Percentiles rank a stretch among this genome's conserved stretches.
Conservation (phyloP, 2,329 filamentous ascomycete genomes). For the Blastomyces parvus region DNA sequence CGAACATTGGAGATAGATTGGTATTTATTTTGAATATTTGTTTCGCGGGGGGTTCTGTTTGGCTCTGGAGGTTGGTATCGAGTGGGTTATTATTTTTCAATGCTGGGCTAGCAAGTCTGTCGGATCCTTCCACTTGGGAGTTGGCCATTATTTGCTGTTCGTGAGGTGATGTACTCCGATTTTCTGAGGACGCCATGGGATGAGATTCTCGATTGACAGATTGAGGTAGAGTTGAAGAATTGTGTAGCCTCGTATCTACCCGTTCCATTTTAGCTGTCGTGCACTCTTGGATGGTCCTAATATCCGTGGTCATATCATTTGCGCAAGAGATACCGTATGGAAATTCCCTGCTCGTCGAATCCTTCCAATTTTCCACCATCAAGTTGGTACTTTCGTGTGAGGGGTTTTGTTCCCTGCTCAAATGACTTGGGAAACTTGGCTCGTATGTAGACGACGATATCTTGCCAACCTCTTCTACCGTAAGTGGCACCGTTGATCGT, state of each 20-base stretch:
- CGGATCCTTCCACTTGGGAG: background rate
- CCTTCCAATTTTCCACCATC: background rate
- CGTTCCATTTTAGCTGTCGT: background rate
- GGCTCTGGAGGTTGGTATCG: background rate
- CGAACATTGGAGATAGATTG: background rate
- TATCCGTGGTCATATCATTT: background rate
- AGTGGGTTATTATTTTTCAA: background rate
- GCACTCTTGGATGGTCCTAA: background rate
- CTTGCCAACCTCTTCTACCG: background rate
- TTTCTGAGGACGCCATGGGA: background rate
- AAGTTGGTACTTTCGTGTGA: background rate
- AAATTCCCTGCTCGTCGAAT: background rate
- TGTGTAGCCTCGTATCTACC: background rate
- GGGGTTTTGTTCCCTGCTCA: too few species aligned
- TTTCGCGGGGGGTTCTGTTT: background rate
- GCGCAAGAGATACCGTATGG: background rate
- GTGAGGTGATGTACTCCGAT: background rate
- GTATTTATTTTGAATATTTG: background rate
- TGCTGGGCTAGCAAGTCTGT: background rate
- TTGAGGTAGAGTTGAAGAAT: background rate
- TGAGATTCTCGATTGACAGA: background rate
- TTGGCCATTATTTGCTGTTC: background rate
- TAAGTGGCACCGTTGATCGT: background rate
- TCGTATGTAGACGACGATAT: background rate
- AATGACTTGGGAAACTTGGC: background rate